phyloP scores from a whole-genome alignment of 2,329 filamentous ascomycete genomes.

The Zasmidium angulare region DNA sequence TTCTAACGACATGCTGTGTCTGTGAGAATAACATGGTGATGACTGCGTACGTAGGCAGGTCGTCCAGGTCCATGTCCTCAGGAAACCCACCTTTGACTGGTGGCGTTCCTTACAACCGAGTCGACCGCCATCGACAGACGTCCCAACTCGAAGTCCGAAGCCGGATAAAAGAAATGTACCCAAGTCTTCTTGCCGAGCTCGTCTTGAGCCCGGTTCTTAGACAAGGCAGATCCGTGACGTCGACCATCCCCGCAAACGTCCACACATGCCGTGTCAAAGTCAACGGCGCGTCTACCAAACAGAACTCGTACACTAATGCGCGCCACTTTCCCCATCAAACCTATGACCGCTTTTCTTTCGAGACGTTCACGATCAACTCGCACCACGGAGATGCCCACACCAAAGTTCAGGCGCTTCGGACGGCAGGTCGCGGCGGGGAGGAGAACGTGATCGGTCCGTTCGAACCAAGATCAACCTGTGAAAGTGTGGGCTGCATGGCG shows the following conservation, averaged over 20 bases:
- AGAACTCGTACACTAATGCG: not conserved
- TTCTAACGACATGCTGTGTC: too few species aligned
- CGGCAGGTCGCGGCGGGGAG: too few species aligned
- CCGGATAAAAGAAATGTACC: too few species aligned
- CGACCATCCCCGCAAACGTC: not conserved
- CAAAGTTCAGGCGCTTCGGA: too few species aligned
- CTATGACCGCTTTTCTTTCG: not conserved
- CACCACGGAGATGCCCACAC: not conserved
- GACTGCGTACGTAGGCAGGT: too few species aligned
- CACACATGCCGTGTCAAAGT: not conserved
- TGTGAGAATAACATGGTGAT: too few species aligned
- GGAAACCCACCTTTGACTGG: too few species aligned
- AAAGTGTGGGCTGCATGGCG: not conserved
- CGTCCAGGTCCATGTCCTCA: too few species aligned
- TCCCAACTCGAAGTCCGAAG: too few species aligned
- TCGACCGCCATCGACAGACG: too few species aligned
- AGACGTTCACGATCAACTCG: not conserved
- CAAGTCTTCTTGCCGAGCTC: too few species aligned
- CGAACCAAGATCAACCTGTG: not conserved
- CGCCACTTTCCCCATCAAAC: not conserved
- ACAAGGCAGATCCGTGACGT: not conserved
- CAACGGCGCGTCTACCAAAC: not conserved
- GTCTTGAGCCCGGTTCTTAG: not conserved
- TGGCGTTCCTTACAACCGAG: too few species aligned
- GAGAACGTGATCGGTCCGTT: not conserved